Percentiles rank a stretch among this genome's conserved stretches.
These are phyloP conservation scores for Meira miltonrushii DNA, from an alignment of 1,284 basidiomycete species.

Conservation along the genomic window DNA sequence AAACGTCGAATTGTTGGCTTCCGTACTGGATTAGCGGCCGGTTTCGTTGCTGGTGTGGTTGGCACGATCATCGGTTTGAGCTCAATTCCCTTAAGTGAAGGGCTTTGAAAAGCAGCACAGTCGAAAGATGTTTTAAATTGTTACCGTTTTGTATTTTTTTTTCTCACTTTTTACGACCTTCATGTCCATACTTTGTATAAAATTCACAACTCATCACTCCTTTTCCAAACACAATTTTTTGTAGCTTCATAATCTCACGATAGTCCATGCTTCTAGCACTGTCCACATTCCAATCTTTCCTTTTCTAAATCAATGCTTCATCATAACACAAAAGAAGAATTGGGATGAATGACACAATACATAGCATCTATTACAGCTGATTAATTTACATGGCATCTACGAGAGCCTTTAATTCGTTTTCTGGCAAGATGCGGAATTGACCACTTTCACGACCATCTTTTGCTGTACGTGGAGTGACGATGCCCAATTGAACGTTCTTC, in stretches of 20 bases:
- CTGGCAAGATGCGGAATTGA: conserved; percentile 46
- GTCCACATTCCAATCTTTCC: background rate
- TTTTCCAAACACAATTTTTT: background rate
- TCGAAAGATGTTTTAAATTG: no score
- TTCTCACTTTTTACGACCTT: no score
- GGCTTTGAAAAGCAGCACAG: no score
- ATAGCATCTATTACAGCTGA: background rate
- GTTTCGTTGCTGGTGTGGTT: background rate
- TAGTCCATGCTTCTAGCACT: background rate
- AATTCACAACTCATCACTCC: background rate
- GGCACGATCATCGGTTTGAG: conserved; percentile 6
- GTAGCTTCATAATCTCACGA: background rate
- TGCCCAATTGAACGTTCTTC: conserved; percentile 93
- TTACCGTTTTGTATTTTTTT: no score
- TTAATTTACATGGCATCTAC: conserved; percentile 46
- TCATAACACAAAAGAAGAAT: background rate
- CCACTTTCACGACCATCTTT: conserved; percentile 44
- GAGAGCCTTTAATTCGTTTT: conserved; percentile 41
- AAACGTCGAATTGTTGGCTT: background rate
- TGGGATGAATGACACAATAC: background rate
- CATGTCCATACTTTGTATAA: background rate
- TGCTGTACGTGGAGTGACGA: conserved; percentile 47
- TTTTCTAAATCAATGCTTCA: no score
- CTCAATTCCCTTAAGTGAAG: background rate
- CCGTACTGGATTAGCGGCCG: background rate